These are phyloP conservation scores for Daldinia decipiens DNA, from an alignment of 495 filamentous ascomycete species.

Conservation along the genomic window DNA sequence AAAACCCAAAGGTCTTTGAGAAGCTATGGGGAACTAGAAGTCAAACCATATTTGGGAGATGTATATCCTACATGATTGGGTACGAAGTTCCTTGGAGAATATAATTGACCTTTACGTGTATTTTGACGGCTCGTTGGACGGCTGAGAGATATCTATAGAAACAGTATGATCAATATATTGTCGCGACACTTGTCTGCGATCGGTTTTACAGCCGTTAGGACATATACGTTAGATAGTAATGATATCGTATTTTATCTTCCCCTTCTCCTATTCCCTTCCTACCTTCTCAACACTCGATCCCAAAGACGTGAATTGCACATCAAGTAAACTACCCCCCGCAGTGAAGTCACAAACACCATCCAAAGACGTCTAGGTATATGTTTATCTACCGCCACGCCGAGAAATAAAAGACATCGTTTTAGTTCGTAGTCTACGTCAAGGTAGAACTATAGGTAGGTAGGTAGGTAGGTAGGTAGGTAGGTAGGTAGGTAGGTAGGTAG, in stretches of 20 bases:
- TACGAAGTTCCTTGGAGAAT: no score
- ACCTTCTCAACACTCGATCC: not conserved
- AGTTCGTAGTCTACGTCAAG: not conserved
- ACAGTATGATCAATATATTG: not conserved
- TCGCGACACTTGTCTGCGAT: not conserved
- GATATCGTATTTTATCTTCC: not conserved
- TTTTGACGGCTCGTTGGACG: no score
- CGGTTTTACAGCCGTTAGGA: not conserved
- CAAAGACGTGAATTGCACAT: not conserved
- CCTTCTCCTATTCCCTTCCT: not conserved
- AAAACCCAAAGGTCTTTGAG: not conserved
- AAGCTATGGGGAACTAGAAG: not conserved
- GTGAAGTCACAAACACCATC: not conserved
- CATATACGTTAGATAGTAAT: not conserved
- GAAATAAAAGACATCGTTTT: not conserved
- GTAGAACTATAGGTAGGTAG: not conserved
- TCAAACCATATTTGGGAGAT: no score
- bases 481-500: not conserved
- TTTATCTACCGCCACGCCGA: not conserved
- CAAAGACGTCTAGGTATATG: constrained; percentile 1
- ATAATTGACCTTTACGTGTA: no score
- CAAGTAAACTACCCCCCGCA: not conserved
- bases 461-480: not conserved
- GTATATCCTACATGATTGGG: no score
- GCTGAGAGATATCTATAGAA: no score